A percentile compares a stretch with the other conserved stretches of the same genome.
Evolutionary conservation across 306 rosid genomes (phyloP).

Genomic region (Ammopiptanthus mongolicus): DNA sequence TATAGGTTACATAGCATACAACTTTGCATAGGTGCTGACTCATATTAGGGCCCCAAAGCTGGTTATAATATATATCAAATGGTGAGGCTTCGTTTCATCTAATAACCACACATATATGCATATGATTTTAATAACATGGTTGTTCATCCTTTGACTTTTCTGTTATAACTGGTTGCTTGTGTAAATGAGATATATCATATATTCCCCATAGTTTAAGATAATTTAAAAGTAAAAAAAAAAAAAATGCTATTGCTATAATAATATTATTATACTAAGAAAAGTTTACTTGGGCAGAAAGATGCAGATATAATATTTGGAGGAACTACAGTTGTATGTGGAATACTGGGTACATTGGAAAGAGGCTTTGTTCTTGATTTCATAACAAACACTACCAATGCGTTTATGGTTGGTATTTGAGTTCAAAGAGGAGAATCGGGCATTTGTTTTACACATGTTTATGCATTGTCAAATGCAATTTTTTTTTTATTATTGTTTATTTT

Average conservation of each 20-base stretch:
- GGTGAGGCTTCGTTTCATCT: constrained; percentile 43
- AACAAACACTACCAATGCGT: constrained; percentile 68
- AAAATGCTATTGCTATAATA: not conserved
- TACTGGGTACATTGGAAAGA: constrained; percentile 75
- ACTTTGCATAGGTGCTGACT: constrained; percentile 84
- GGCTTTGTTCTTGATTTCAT: constrained; percentile 69
- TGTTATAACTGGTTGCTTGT: not conserved
- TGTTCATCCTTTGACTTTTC: not conserved
- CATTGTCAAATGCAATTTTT: not conserved
- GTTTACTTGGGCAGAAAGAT: constrained; percentile 51
- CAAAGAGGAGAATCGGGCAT: not conserved
- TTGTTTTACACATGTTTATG: constrained; percentile 7
- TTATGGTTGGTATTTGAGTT: constrained; percentile 61
- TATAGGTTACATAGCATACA: constrained; percentile 80
- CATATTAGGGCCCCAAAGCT: constrained; percentile 98
- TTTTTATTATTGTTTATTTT: too few species aligned
- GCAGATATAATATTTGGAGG: constrained; percentile 96
- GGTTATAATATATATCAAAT: constrained; percentile 80
- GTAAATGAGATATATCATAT: not conserved
- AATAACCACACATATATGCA: not conserved
- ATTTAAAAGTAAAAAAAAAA: not conserved
- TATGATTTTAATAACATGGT: constrained; percentile 1
- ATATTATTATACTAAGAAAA: constrained; percentile 18
- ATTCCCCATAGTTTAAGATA: not conserved
- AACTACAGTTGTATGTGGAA: constrained; percentile 70